phyloP scores from a whole-genome alignment of 2,329 filamentous ascomycete species.

The Colletotrichum sp. region DNA sequence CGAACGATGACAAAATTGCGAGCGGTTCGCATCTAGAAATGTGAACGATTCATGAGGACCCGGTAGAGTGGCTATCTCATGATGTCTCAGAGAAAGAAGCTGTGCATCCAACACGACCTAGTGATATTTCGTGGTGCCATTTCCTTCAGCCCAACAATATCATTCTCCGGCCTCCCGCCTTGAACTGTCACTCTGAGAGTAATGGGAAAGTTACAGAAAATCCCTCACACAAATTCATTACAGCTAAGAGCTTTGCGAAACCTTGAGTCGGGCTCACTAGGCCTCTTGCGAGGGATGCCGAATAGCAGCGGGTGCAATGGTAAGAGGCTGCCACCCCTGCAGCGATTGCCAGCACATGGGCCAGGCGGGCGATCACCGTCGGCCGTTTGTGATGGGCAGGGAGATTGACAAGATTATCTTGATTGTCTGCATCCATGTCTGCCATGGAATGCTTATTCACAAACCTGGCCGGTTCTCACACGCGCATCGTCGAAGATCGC shows the following conservation, averaged over 20 bases:
- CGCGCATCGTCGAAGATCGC: constrained; percentile 1
- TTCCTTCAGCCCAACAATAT: neutral
- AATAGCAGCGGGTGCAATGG: neutral
- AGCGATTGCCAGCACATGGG: neutral
- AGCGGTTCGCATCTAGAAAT: neutral
- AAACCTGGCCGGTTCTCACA: neutral
- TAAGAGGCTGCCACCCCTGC: neutral
- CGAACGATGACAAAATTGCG: neutral
- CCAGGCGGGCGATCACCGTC: neutral
- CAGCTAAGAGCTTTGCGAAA: neutral
- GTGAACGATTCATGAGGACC: neutral
- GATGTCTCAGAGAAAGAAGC: neutral
- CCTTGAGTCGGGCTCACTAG: neutral
- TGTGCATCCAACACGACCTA: neutral
- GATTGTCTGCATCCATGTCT: neutral
- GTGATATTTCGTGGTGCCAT: neutral
- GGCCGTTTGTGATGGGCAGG: neutral
- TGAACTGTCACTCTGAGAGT: neutral
- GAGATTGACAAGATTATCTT: neutral
- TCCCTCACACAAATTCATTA: neutral
- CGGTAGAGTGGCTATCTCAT: neutral
- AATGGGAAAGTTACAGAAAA: neutral
- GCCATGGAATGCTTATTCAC: neutral
- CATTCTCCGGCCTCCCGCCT: neutral
- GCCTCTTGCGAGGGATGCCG: neutral